A percentile compares a stretch with the other conserved stretches of the same genome.
phyloP scores from a whole-genome alignment of 257 asterid species.

The Plantago elongata region DNA sequence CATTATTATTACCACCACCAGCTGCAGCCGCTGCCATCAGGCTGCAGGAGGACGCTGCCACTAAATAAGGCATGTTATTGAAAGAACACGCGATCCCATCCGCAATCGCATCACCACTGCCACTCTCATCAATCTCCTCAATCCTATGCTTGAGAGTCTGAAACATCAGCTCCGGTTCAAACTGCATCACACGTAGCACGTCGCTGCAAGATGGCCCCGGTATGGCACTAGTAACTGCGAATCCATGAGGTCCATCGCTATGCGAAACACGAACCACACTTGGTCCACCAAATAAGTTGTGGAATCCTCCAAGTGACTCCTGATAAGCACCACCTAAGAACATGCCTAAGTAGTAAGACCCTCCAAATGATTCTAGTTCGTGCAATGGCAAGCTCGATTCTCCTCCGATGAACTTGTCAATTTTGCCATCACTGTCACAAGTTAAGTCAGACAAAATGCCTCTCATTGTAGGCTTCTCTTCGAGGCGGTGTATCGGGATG shows the following conservation, averaged over 20 bases:
- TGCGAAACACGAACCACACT: conserved; percentile 84
- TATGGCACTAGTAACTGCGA: conserved; percentile 67
- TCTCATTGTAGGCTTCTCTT: conserved; percentile 58
- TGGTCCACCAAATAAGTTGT: conserved; percentile 88
- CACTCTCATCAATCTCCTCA: conserved; percentile 43
- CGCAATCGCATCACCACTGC: conserved; percentile 18
- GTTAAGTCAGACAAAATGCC: conserved; percentile 81
- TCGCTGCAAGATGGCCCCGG: conserved; percentile 79
- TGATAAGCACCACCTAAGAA: conserved; percentile 94
- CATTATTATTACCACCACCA: conserved; percentile 25
- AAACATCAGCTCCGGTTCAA: conserved; percentile 90
- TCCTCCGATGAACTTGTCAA: conserved; percentile 88
- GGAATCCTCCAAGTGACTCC: conserved; percentile 90
- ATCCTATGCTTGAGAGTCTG: conserved; percentile 80
- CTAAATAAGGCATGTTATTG: conserved; percentile 85
- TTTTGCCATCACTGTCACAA: conserved; percentile 93
- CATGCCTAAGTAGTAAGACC: conserved; percentile 78
- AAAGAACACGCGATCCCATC: conserved; percentile 61
- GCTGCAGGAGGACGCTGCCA: conserved; percentile 44
- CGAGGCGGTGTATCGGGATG: conserved; percentile 79
- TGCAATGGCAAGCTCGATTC: conserved; percentile 86
- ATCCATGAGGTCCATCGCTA: conserved; percentile 81
- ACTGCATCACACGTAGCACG: conserved; percentile 87
- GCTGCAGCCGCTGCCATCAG: conserved; percentile 36
- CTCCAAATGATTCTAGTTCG: conserved; percentile 40